Percentiles rank a stretch among this genome's conserved stretches.
phyloP scores from a whole-genome alignment of 345 rosid species.

The Gossypium raimondii region DNA sequence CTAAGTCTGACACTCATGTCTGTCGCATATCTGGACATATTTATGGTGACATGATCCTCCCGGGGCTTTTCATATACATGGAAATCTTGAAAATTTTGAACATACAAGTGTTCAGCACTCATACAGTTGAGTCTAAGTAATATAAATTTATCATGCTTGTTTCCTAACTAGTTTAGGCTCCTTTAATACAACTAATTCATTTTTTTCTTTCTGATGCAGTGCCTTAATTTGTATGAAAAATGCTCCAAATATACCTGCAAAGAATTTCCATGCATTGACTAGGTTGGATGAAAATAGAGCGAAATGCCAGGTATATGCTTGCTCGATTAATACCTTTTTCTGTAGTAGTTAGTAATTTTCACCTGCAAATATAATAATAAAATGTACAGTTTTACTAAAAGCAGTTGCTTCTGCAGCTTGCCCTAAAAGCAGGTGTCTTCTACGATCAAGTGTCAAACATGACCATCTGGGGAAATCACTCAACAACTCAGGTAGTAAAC shows the following conservation, averaged over 20 bases:
- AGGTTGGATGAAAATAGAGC: constrained; percentile 96
- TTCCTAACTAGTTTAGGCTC: not conserved
- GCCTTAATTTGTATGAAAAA: constrained; percentile 91
- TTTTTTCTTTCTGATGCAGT: constrained; percentile 36
- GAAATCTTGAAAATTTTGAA: not conserved
- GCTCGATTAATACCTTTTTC: not conserved
- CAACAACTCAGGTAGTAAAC: constrained; percentile 85
- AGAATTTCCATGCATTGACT: constrained; percentile 92
- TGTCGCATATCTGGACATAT: not conserved
- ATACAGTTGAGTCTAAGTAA: not conserved
- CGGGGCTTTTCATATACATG: not conserved
- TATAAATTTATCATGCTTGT: not conserved
- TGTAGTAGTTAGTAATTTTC: not conserved
- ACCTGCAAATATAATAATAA: not conserved
- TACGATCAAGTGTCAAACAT: constrained; percentile 90
- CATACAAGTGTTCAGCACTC: not conserved
- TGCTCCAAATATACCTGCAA: constrained; percentile 94
- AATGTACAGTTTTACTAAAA: not conserved
- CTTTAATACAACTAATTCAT: not conserved
- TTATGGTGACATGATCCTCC: not conserved
- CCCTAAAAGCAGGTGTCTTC: constrained; percentile 91
- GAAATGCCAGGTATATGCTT: constrained; percentile 76
- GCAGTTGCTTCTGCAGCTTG: constrained; percentile 54
- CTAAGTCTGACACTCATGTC: not conserved
- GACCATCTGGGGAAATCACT: constrained; percentile 99